phyloP scores from a whole-genome alignment of 345 rosid genomes.

The Mercurialis annua region DNA sequence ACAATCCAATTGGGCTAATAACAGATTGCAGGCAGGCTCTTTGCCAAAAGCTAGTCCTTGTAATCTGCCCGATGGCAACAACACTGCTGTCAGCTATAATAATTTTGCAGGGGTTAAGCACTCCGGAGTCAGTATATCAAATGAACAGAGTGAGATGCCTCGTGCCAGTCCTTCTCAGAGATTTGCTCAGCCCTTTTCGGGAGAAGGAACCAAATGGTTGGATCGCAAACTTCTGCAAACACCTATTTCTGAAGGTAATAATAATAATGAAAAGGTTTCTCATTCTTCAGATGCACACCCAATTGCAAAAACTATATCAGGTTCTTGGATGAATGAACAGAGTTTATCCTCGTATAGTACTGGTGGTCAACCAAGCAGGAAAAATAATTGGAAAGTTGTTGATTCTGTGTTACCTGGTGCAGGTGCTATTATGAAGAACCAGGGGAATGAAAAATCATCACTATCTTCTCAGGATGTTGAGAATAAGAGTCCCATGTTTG shows the following conservation, averaged over 20 bases:
- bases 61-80: slow-evolving; percentile 24
- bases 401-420: slow-evolving; percentile 29
- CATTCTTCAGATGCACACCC: slow-evolving; percentile 36
- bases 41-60: slow-evolving; percentile 25
- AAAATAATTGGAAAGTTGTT: slow-evolving; percentile 45
- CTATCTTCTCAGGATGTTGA: slow-evolving; percentile 29
- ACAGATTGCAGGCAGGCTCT: slow-evolving; percentile 29
- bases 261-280: slow-evolving; percentile 35
- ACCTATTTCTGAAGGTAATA: slow-evolving; percentile 42
- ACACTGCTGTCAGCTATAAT: slow-evolving; percentile 21
- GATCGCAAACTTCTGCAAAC: slow-evolving; percentile 43
- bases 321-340: slow-evolving; percentile 37
- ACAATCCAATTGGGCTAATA: slow-evolving; percentile 37
- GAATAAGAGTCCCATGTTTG: slow-evolving; percentile 21
- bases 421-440: slow-evolving; percentile 28
- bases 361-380: slow-evolving; percentile 35
- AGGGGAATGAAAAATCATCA: slow-evolving; percentile 30
- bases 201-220: slow-evolving; percentile 40
- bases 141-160: slow-evolving; percentile 38
- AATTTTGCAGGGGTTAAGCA: slow-evolving; percentile 30
- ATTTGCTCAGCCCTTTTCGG: slow-evolving; percentile 32
- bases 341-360: slow-evolving; percentile 20
- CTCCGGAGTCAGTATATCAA: slow-evolving; percentile 29
- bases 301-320: slow-evolving; percentile 31
- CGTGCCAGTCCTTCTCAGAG: slow-evolving; percentile 41